Conservation (phyloP, 108 stramenopile genomes). For the Discostella pseudostelligera region DNA sequence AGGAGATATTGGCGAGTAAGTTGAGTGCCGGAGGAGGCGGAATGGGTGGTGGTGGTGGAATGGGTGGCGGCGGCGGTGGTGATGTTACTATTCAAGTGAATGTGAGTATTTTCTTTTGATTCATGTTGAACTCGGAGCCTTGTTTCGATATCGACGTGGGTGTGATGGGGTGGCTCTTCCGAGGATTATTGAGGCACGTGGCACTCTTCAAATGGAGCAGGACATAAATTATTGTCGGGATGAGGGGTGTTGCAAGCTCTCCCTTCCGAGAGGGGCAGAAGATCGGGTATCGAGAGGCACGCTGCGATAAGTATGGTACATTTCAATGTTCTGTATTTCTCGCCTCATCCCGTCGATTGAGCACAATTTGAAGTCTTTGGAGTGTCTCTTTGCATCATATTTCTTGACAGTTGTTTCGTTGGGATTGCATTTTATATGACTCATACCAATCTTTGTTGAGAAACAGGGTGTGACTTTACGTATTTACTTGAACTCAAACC, state of each 20-base stretch:
- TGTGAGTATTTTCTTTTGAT: conserved; percentile 46
- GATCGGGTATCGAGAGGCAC: too few species aligned
- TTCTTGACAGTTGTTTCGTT: not conserved
- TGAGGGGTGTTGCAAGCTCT: too few species aligned
- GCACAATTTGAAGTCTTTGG: not conserved
- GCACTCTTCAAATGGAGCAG: too few species aligned
- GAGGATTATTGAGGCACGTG: too few species aligned
- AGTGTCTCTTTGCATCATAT: conserved; percentile 10
- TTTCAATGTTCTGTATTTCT: not conserved
- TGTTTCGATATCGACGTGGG: not conserved
- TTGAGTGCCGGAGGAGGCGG: conserved; percentile 24
- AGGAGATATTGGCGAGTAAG: conserved; percentile 44
- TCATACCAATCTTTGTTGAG: not conserved
- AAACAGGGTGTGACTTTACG: conserved; percentile 8
- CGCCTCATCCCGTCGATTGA: not conserved
- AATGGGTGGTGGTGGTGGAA: conserved; percentile 2
- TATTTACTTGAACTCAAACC: not conserved
- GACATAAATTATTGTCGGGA: too few species aligned
- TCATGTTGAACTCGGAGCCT: not conserved
- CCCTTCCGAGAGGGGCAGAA: too few species aligned
- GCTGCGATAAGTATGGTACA: conserved; percentile 23
- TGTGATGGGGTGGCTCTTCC: too few species aligned
- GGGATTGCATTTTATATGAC: not conserved
- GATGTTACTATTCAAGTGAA: conserved; percentile 66
- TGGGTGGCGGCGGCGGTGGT: conserved; percentile 28